Base-by-base conservation (phyloP, 345 rosid species). In the Sisymbrium altissimum region DNA sequence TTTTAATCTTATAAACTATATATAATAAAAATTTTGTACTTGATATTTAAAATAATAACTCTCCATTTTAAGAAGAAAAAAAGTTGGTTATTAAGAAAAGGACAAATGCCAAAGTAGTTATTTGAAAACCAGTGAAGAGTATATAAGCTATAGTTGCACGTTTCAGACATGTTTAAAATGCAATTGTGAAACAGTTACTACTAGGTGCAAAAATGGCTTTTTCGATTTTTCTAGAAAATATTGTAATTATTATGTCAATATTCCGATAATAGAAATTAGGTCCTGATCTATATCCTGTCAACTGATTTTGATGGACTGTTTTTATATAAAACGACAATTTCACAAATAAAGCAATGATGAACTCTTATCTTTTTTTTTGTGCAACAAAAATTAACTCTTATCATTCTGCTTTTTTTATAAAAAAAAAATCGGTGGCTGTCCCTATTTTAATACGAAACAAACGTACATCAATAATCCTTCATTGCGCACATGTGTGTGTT, bases 401-500 rank as follows among this genome's bases (percentile, higher is more conserved):
- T 32, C 6, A 19, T 17, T 17, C n/a, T n/a, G n/a, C n/a, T n/a
- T 0, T 25, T n/a, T n/a, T n/a, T n/a, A n/a, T n/a, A 23, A 23
- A 23, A 23, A 23, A 23, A 64, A 21, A 53, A 52, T 14, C 32
- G 4, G 66, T 73, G 71, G 23, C 33, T 36, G 71, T 46, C 43
- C 15, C n/a, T 56, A 46, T 74, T 25, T 48, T 40, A 74, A 46
- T 35, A 58, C 25, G 7, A 59, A 49, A 40, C 35, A 74, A 64
- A 67, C 10, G 48, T 52, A 49, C 63, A 59, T 0, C 73, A 74
- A 49, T 52, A 19, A 59, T 46, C 52, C 55, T 45, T 57, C 43
- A 25, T 18, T 45, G 36, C 21, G 62, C 79, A 52, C 79, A 75
- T 68, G 70, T 65, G 19, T 55, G 23, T 35, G 70, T 75, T 75